Percentiles rank a stretch among this genome's conserved stretches.
Evolutionary conservation across 1,139 yeast genomes (phyloP).

Genomic region (Hyphopichia pseudoburtonii): DNA sequence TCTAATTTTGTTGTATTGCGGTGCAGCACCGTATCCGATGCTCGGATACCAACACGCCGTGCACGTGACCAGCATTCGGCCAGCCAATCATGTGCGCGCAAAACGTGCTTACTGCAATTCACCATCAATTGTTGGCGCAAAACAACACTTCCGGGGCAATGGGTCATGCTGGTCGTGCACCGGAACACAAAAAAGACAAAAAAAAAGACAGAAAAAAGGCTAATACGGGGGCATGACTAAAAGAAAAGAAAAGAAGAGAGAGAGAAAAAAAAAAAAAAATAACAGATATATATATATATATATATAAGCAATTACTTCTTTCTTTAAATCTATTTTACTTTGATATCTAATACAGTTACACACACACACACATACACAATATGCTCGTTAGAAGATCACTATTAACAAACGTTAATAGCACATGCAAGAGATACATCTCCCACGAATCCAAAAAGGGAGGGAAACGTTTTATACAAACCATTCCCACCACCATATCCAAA

Average conservation of each 20-base stretch:
- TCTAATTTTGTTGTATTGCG: too few species aligned
- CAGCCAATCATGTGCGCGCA: slow-evolving; percentile 1
- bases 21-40: background rate
- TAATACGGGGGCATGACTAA: background rate
- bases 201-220: too few species aligned
- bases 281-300: background rate
- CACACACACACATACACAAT: slow-evolving; percentile 5
- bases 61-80: background rate
- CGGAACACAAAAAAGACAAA: background rate
- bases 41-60: background rate
- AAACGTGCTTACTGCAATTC: background rate
- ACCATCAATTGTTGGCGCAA: background rate
- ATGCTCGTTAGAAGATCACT: slow-evolving; percentile 13
- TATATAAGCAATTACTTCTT: background rate
- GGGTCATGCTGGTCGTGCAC: background rate
- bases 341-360: background rate
- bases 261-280: background rate
- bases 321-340: background rate
- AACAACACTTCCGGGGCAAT: too few species aligned
- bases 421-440: slow-evolving; percentile 22
- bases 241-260: background rate
- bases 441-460: slow-evolving; percentile 28
- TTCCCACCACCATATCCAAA: slow-evolving; percentile 26
- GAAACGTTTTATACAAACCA: slow-evolving; percentile 45
- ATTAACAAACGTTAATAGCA: slow-evolving; percentile 9